These are phyloP conservation scores for Acanthamoeba triangularis DNA, from an alignment of 208 protist genomes.

Conservation along the genomic window DNA sequence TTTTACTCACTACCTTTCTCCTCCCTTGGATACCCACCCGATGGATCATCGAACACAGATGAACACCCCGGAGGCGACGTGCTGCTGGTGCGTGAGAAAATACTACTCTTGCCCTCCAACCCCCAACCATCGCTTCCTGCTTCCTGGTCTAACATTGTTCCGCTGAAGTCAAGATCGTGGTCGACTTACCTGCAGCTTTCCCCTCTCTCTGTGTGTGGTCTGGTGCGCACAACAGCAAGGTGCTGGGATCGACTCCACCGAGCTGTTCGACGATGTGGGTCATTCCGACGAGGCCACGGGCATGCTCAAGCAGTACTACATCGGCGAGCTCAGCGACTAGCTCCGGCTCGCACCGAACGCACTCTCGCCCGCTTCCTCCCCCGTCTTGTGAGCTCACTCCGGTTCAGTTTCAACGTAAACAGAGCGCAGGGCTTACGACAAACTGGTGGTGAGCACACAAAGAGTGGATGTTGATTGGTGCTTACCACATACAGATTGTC, in stretches of 20 bases:
- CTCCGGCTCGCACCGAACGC: no score
- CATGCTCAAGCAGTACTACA: slow-evolving; percentile 69
- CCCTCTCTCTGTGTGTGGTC: no score
- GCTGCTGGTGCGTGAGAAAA: slow-evolving; percentile 37
- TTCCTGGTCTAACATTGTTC: background rate
- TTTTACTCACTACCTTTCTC: background rate
- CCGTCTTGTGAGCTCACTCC: no score
- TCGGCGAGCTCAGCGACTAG: slow-evolving; percentile 42
- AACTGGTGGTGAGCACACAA: no score
- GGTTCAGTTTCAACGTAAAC: background rate
- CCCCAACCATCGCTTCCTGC: background rate
- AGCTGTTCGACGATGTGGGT: slow-evolving; percentile 70
- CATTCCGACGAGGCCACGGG: slow-evolving; percentile 54
- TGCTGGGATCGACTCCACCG: slow-evolving; percentile 48
- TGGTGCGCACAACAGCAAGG: background rate
- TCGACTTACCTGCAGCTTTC: background rate
- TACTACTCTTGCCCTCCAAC: background rate
- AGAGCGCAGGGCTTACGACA: background rate
- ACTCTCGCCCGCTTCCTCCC: background rate
- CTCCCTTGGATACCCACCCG: background rate
- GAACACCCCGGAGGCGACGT: slow-evolving; percentile 73
- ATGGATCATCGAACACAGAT: background rate
- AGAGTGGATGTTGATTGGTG: no score
- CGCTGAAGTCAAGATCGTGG: background rate
- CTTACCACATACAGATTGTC: no score